Evolutionary conservation across 768 basidiomycete species (phyloP), one percentile per base, ranked within the genome.

Genomic region (Lentinula edodes): DNA sequence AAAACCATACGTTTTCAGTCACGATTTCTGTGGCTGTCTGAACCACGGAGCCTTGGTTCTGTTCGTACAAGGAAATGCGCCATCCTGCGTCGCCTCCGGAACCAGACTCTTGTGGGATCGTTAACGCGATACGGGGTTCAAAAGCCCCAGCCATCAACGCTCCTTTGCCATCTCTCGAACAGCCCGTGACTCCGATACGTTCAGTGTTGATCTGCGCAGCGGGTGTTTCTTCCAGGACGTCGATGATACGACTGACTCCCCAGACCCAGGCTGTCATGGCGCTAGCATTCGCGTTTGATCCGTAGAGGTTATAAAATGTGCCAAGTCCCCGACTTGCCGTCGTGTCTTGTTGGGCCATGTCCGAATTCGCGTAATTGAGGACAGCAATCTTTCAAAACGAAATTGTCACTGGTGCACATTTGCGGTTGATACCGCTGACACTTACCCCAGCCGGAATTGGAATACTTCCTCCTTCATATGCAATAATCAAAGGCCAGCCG

Each of bases 231-330:
- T 83, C 81, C 60, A 86, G 78, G n/a, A 77, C 81, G 67, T 85
- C 85, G 68, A 86, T 83, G 67, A 86, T 78, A 41, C 85, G 82
- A 60, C 76, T 75, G 53, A 85, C 78, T 64, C 81, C 84, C 85
- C 84, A 85, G 3, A 80, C 80, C 85, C 85, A 86, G 2, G 85
- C 83, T 16, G 76, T 83, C 81, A 85, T 80, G 8, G 84, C 81
- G 48, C 73, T 72, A 0, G 84, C 83, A 46, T 76, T 77, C 51
- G 76, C 75, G 57, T 65, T 68, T 23, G 66, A 70, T 9, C 83
- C 83, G 70, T 82, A 85, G 51, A 86, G 75, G 46, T 76, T 75
- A 73, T 80, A 86, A 77, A 86, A 86, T 60, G 80, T 80, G 39
- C 85, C 84, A 52, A 74, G 66, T 10, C 85, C 84, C 32, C 83